Evolutionary conservation across 2,329 filamentous ascomycete species (phyloP).

Genomic region (Immersiporthe knoxdaviesiana): DNA sequence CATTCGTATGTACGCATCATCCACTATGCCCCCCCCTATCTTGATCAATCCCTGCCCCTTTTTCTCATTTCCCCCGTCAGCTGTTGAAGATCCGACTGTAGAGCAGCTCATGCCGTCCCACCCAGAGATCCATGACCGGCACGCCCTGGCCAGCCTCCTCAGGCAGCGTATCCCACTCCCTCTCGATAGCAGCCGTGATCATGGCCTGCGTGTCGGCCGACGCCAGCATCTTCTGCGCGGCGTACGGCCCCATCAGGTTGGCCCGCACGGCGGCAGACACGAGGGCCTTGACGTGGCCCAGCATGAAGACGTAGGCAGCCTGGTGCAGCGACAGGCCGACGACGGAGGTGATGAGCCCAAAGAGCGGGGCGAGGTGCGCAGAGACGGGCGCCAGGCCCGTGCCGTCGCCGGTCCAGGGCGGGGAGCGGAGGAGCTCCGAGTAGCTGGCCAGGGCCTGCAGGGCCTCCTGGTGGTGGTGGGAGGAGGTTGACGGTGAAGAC

Average conservation of each 20-base stretch:
- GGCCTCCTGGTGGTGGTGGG: constrained; percentile 5
- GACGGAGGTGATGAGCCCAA: constrained; percentile 67
- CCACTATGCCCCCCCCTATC: neutral
- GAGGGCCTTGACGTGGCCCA: constrained; percentile 76
- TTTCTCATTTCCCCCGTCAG: constrained; percentile 41
- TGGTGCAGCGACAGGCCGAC: constrained; percentile 64
- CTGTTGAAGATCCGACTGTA: constrained; percentile 90
- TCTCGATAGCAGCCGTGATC: constrained; percentile 60
- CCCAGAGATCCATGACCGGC: constrained; percentile 80
- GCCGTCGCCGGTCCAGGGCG: constrained; percentile 17
- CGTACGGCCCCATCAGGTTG: constrained; percentile 79
- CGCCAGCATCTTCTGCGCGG: constrained; percentile 74
- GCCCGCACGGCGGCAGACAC: constrained; percentile 77
- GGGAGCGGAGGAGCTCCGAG: constrained; percentile 18
- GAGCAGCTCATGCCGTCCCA: constrained; percentile 79
- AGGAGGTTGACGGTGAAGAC: neutral
- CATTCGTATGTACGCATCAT: neutral
- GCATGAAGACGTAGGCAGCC: constrained; percentile 74
- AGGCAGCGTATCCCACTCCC: constrained; percentile 61
- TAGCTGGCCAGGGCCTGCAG: constrained; percentile 27
- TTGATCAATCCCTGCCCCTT: too few relatives aligned
- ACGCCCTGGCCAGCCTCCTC: constrained; percentile 75
- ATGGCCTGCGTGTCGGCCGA: constrained; percentile 58
- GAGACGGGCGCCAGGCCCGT: constrained; percentile 48
- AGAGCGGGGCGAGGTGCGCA: constrained; percentile 72